Conservation (phyloP, 1,284 basidiomycete species). For the Phlebopus sp. region DNA sequence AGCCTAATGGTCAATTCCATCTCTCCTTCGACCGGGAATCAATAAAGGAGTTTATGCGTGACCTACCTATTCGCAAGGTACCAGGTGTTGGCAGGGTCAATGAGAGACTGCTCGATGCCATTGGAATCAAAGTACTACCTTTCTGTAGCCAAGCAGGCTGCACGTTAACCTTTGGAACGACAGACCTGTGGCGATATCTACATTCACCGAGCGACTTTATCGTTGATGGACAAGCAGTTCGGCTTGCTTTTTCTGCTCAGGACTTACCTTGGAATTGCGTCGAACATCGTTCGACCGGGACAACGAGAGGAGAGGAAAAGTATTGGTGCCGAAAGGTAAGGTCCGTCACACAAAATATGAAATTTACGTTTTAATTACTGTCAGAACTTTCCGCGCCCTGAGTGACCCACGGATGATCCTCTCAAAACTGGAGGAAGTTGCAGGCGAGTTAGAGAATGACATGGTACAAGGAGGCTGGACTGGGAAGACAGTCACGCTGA, state of each 20-base stretch:
- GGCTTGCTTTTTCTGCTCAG: conserved; percentile 71
- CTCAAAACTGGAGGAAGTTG: conserved; percentile 73
- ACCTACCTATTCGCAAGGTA: conserved; percentile 77
- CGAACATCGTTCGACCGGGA: conserved; percentile 74
- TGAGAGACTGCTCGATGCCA: conserved; percentile 80
- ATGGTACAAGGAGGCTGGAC: conserved; percentile 70
- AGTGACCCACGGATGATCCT: conserved; percentile 65
- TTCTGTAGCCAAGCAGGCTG: conserved; percentile 3
- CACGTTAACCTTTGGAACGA: background rate
- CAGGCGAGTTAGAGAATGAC: conserved; percentile 76
- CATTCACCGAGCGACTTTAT: conserved; percentile 65
- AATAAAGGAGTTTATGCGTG: conserved; percentile 72
- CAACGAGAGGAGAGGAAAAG: conserved; percentile 82
- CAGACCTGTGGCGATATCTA: conserved; percentile 89
- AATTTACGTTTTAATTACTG: background rate
- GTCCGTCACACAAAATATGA: background rate
- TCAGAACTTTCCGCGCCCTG: conserved; percentile 75
- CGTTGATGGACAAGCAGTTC: conserved; percentile 84
- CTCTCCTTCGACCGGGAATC: conserved; percentile 64
- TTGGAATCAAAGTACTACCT: conserved; percentile 72
- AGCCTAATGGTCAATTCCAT: conserved; percentile 89
- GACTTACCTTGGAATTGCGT: conserved; percentile 82
- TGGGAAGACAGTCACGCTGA: conserved; percentile 75
- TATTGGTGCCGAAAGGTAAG: conserved; percentile 83
- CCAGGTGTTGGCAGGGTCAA: conserved; percentile 88